A percentile compares a stretch with the other conserved stretches of the same genome.
phyloP scores from a whole-genome alignment of 208 protist genomes.

The Trypanosoma melophagium region DNA sequence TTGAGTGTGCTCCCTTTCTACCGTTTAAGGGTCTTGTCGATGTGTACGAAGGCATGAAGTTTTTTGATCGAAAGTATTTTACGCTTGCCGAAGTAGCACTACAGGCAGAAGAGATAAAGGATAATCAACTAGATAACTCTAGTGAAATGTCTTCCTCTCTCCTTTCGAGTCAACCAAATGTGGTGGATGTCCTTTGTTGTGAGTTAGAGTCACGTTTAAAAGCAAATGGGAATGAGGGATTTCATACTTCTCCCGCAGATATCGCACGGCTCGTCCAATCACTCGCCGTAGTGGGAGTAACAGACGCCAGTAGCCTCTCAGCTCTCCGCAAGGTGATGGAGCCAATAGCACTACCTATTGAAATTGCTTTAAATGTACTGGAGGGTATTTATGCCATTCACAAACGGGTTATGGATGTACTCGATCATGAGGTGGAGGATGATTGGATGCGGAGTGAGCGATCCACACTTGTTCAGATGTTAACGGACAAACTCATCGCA shows the following conservation, averaged over 20 bases:
- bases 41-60: conserved; percentile 51
- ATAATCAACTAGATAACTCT: background rate
- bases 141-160: conserved; percentile 20
- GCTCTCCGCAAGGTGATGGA: conserved; percentile 12
- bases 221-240: conserved; percentile 3
- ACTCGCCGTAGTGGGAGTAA: conserved; percentile 22
- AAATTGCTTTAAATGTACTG: conserved; percentile 13
- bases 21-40: conserved; percentile 41
- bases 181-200: conserved; percentile 69
- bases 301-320: conserved; percentile 16
- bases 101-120: conserved; percentile 23
- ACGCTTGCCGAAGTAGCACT: conserved; percentile 67
- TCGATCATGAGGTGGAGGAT: conserved; percentile 39
- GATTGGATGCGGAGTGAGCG: conserved; percentile 15
- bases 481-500: conserved; percentile 21
- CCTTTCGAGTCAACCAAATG: conserved; percentile 69
- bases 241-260: conserved; percentile 24
- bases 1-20: conserved; percentile 54
- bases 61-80: conserved; percentile 56
- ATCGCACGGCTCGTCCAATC: conserved; percentile 24
- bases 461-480: conserved; percentile 16
- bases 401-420: conserved; percentile 50
- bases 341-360: conserved; percentile 7
- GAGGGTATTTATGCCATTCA: conserved; percentile 26
- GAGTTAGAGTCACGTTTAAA: conserved; percentile 60